phyloP scores from a whole-genome alignment of 2,329 filamentous ascomycete genomes.

The Thielaviopsis euricoi region DNA sequence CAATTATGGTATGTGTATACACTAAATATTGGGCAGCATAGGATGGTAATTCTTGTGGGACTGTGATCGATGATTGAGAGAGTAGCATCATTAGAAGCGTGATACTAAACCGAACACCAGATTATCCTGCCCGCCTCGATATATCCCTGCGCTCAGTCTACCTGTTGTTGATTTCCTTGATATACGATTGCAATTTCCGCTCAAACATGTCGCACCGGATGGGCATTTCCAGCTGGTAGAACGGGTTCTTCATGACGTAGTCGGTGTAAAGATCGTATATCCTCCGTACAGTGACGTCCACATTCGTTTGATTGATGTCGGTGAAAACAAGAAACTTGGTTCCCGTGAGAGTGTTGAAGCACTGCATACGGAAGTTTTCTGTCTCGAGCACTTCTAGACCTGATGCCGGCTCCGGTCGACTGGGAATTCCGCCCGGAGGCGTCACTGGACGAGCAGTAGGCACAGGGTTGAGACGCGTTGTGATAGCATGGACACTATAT shows the following conservation, averaged over 20 bases:
- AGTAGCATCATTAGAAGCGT: not conserved
- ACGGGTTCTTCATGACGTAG: conserved; percentile 99
- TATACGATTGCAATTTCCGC: conserved; percentile 63
- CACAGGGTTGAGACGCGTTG: conserved; percentile 43
- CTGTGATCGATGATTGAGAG: not conserved
- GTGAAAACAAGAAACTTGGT: conserved; percentile 95
- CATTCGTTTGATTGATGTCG: conserved; percentile 71
- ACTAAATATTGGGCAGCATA: not conserved
- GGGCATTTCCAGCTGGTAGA: conserved; percentile 96
- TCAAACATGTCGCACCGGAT: conserved; percentile 92
- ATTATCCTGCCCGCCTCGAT: not conserved
- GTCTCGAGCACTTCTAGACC: conserved; percentile 89
- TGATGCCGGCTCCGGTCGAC: conserved; percentile 46
- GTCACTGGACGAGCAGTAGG: conserved; percentile 16
- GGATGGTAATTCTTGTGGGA: not conserved
- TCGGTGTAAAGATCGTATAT: conserved; percentile 93
- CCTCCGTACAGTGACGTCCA: conserved; percentile 65
- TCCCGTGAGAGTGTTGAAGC: conserved; percentile 86
- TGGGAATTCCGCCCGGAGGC: conserved; percentile 19
- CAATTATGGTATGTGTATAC: not conserved
- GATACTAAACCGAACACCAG: not conserved
- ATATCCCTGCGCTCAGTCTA: not conserved
- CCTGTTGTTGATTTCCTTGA: conserved; percentile 53
- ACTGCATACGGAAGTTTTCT: conserved; percentile 86
- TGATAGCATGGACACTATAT: conserved; percentile 51